Evolutionary conservation across 1,284 basidiomycete species (phyloP).

Genomic region (Malassezia restricta): DNA sequence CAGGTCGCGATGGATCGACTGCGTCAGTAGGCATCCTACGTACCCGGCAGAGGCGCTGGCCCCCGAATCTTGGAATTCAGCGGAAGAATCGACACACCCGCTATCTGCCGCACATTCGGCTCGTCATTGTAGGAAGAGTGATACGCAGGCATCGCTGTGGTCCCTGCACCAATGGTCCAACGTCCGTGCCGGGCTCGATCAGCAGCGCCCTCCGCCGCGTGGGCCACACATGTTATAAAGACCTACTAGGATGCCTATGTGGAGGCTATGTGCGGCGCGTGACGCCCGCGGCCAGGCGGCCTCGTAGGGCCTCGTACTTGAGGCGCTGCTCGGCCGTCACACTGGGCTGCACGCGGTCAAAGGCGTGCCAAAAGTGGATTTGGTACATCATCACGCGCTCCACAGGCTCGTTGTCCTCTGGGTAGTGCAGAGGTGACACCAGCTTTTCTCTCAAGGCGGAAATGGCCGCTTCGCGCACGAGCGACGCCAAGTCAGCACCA

Average conservation of each 20-base stretch:
- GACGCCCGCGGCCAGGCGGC: constrained; percentile 1
- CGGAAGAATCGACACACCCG: constrained; percentile 80
- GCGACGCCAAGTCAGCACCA: constrained; percentile 41
- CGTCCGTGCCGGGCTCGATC: not conserved
- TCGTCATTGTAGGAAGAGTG: constrained; percentile 89
- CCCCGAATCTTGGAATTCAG: constrained; percentile 83
- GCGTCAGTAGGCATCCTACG: constrained; percentile 49
- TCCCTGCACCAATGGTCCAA: not conserved
- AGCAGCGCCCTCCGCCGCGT: too few species aligned
- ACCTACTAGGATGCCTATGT: not conserved
- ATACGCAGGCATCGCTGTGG: constrained; percentile 50
- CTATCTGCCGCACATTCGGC: constrained; percentile 66
- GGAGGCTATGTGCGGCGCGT: not conserved
- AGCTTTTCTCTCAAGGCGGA: constrained; percentile 57
- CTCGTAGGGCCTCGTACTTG: constrained; percentile 13
- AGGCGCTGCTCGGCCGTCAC: constrained; percentile 12
- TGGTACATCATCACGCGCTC: constrained; percentile 9
- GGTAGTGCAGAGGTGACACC: constrained; percentile 11
- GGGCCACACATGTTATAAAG: not conserved
- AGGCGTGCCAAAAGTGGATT: constrained; percentile 11
- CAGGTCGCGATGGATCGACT: constrained; percentile 65
- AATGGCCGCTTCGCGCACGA: constrained; percentile 62
- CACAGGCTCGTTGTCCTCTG: not conserved
- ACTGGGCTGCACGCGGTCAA: constrained; percentile 16
- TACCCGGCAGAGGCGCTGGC: constrained; percentile 61